Percentiles rank a stretch among this genome's conserved stretches.
These are phyloP conservation scores for Sclerotinia trifoliorum DNA, from an alignment of 2,329 filamentous ascomycete species.

Conservation along the genomic window DNA sequence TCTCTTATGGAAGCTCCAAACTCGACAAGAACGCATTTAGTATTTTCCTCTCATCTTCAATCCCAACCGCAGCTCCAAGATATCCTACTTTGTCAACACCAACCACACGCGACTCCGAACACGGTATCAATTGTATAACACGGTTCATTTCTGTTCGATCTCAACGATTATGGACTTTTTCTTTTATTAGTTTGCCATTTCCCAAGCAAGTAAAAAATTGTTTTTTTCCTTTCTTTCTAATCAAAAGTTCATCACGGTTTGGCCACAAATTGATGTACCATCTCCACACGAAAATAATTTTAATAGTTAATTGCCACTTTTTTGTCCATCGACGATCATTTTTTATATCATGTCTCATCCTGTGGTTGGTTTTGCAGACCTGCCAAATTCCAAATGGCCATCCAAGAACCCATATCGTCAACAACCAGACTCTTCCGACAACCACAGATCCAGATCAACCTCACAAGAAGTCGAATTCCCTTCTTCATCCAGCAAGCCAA, in stretches of 20 bases:
- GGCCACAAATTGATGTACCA: neutral
- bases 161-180: neutral
- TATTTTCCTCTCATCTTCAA: neutral
- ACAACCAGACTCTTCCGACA: neutral
- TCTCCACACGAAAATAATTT: neutral
- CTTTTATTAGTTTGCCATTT: neutral
- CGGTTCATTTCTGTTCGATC: neutral
- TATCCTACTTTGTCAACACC: neutral
- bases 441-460: constrained; percentile 17
- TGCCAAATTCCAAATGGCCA: neutral
- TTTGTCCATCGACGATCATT: neutral
- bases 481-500: constrained; percentile 23
- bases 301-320: neutral
- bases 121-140: neutral
- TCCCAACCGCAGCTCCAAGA: neutral
- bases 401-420: constrained; percentile 13
- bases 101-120: neutral
- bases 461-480: constrained; percentile 11
- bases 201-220: neutral
- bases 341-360: constrained; percentile 7
- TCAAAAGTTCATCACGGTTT: neutral
- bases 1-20: neutral
- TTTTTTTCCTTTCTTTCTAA: neutral
- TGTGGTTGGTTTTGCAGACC: constrained; percentile 1
- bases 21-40: neutral